Conservation (phyloP, 371 early-diverging fungal species). For the Mucor circinelloides region DNA sequence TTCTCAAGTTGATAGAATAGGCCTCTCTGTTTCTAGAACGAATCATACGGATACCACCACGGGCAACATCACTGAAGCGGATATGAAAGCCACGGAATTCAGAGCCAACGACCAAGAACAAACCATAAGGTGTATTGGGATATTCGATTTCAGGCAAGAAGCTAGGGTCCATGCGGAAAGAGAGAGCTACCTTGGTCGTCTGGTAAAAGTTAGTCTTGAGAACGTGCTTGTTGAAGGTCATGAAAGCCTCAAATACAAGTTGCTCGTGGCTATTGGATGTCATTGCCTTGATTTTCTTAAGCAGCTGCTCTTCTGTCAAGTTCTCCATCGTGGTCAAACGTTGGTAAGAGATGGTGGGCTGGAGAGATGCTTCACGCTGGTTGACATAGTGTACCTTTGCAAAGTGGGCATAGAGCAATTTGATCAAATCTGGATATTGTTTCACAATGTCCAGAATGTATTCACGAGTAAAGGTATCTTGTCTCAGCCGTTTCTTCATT, state of each 20-base stretch:
- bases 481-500: conserved; percentile 96
- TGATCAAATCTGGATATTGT: conserved; percentile 92
- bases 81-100: conserved; percentile 99
- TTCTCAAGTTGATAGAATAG: conserved; percentile 95
- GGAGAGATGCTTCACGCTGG: conserved; percentile 58
- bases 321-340: conserved; percentile 84
- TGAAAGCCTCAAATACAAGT: conserved; percentile 93
- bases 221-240: conserved; percentile 95
- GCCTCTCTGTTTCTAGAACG: conserved; percentile 96
- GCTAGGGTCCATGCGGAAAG: conserved; percentile 93
- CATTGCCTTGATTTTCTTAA: conserved; percentile 83
- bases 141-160: conserved; percentile 96
- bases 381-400: conserved; percentile 92
- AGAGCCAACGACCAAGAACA: conserved; percentile 96
- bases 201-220: conserved; percentile 99
- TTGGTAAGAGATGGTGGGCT: conserved; percentile 89
- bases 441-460: conserved; percentile 96
- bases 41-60: conserved; percentile 98
- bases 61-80: conserved; percentile 96
- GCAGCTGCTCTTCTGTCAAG: conserved; percentile 81
- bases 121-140: conserved; percentile 88
- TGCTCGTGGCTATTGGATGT: conserved; percentile 93
- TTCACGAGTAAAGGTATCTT: conserved; percentile 98
- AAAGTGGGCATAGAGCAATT: conserved; percentile 93
- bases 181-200: conserved; percentile 97